Percentiles rank a stretch among this genome's conserved stretches.
These are phyloP conservation scores for Suhomyces panamericanus DNA, from an alignment of 1,139 yeast species.

Conservation along the genomic window DNA sequence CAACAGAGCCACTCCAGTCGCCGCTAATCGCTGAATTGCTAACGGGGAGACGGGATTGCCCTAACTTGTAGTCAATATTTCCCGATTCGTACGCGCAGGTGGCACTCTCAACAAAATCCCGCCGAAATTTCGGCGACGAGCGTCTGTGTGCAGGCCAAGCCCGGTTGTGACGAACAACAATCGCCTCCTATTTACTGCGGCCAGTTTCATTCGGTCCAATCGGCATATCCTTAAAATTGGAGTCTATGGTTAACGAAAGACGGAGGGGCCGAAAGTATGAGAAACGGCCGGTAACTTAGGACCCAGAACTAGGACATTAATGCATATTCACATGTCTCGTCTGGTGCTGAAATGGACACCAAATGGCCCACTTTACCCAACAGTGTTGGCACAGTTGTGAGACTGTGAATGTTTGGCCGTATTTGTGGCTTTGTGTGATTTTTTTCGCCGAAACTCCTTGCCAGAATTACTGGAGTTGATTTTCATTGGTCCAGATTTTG, in stretches of 20 bases:
- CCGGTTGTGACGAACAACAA: conserved; percentile 1
- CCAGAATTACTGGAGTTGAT: background rate
- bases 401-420: background rate
- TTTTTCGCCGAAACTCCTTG: conserved; percentile 14
- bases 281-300: no score
- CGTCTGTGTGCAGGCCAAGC: conserved; percentile 2
- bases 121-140: conserved; percentile 34
- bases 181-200: conserved; percentile 7
- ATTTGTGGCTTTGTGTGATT: conserved; percentile 11
- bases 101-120: conserved; percentile 13
- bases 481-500: conserved; percentile 1
- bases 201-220: background rate
- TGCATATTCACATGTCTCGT: no score
- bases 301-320: no score
- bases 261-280: background rate
- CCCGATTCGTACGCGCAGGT: conserved; percentile 3
- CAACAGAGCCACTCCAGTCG: no score
- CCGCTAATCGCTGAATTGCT: background rate
- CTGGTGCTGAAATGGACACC: no score
- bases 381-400: background rate
- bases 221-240: background rate
- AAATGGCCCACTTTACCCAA: no score
- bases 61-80: conserved; percentile 1
- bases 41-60: background rate
- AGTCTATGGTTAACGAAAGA: no score